Evolutionary conservation across 257 asterid genomes (phyloP).

Genomic region (Nicotiana sylvestris): DNA sequence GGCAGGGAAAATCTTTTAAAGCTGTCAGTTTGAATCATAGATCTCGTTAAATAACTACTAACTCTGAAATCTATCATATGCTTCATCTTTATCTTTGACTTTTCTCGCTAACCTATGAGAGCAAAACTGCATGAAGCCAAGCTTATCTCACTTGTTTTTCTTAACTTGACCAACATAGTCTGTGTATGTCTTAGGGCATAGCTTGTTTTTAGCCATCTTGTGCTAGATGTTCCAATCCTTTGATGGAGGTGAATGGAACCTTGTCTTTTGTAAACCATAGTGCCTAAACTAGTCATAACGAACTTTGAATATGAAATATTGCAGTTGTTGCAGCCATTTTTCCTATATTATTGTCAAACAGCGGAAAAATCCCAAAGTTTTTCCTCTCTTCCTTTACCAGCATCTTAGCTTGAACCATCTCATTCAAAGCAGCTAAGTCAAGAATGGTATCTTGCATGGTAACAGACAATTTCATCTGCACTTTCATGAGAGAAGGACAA

Average conservation of each 20-base stretch:
- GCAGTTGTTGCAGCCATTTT: background rate
- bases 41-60: background rate
- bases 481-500: background rate
- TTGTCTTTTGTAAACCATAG: background rate
- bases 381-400: background rate
- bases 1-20: conserved; percentile 29
- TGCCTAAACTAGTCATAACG: background rate
- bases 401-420: background rate
- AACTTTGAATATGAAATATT: background rate
- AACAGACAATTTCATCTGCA: background rate
- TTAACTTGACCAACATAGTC: background rate
- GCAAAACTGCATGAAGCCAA: background rate
- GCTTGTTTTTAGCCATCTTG: background rate
- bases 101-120: background rate
- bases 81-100: background rate
- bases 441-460: background rate
- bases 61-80: background rate
- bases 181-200: background rate
- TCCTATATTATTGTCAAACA: background rate
- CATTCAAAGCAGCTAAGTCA: background rate
- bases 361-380: background rate
- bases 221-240: background rate
- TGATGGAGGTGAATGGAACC: background rate
- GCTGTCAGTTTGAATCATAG: background rate
- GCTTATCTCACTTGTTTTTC: background rate